Evolutionary conservation across 1,139 yeast species (phyloP), one percentile per base, ranked within the genome.

Genomic region (Taiozyma sp.): DNA sequence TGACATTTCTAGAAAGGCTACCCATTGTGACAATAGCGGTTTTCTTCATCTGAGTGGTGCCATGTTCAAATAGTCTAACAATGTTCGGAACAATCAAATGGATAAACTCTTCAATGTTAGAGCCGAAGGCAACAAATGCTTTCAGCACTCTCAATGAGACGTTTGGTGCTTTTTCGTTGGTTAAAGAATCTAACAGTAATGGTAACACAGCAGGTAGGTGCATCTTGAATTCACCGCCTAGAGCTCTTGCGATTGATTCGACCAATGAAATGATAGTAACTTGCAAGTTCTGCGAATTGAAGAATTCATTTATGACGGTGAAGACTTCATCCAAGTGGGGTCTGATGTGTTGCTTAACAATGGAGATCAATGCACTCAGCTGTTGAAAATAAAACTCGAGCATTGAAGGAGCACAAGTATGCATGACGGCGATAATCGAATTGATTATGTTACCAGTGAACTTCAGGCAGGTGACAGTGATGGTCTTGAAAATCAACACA

Each of bases 361-460:
- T 89, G 43, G 81, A 72, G 10, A 92, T 85, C 56, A 95, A 73
- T 3, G 86, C 84, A 13, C 96, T 85, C 51, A 95, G 71, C 62
- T 93, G 97, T 61, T 91, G 93, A 69, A 95, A 91, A 64, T 92
- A 89, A 55, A 92, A 87, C 61, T 90, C 96, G 24, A 90, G 75
- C 83, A 90, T 82, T 0, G 89, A 81, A 2, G 86, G 83, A 19
- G 93, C 88, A 65, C 96, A 90, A 1, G 84, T 76, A 53, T 84
- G 84, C 92, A 95, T 90, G 4, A 92, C 97, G 47, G 79, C 79
- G 39, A 90, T 76, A 56, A 93, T 82, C 0, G 96, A 97, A 0
- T 97, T 97, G 44, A 95, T 84, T 14, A 93, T 89, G 54, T 88
- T 90, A 28, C 87, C 88, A 52, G 95, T 72, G 64, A 88, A 93